phyloP scores from a whole-genome alignment of 2,329 filamentous ascomycete species.

The Pestalotiopsis sp. region DNA sequence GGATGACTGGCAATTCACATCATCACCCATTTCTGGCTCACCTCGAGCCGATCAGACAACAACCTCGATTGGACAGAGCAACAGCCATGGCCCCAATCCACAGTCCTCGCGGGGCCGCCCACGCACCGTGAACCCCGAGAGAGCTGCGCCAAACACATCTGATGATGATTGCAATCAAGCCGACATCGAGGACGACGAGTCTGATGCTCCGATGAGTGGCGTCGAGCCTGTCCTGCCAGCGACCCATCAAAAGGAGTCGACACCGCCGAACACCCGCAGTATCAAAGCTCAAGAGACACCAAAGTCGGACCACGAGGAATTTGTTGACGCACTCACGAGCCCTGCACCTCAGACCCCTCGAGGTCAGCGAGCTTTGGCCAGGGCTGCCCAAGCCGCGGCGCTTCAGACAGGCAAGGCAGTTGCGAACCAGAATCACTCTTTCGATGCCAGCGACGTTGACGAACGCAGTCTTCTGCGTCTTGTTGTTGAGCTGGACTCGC shows the following conservation, averaged over 20 bases:
- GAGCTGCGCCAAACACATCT: background rate
- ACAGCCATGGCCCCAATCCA: background rate
- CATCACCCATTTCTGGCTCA: conserved; percentile 57
- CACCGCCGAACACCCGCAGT: conserved; percentile 19
- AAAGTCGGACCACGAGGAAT: conserved; percentile 48
- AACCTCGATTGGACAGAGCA: background rate
- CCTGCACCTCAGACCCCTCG: conserved; percentile 35
- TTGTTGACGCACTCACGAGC: conserved; percentile 52
- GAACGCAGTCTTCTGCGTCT: conserved; percentile 52
- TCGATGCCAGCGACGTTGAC: conserved; percentile 40
- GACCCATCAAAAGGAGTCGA: conserved; percentile 16
- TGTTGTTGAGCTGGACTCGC: conserved; percentile 52
- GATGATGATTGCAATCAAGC: conserved; percentile 12
- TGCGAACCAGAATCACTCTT: conserved; percentile 28
- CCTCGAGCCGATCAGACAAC: conserved; percentile 41
- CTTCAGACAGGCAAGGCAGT: background rate
- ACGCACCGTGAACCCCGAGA: background rate
- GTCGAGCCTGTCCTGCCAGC: background rate
- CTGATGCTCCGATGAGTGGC: background rate
- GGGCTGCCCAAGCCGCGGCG: background rate
- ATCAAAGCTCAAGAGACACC: conserved; percentile 37
- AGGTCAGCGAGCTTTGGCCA: conserved; percentile 11
- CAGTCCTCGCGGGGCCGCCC: background rate
- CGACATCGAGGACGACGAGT: conserved; percentile 14
- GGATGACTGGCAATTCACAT: conserved; percentile 57